Base-by-base conservation (phyloP, 345 rosid species). In the Populus davidiana region DNA sequence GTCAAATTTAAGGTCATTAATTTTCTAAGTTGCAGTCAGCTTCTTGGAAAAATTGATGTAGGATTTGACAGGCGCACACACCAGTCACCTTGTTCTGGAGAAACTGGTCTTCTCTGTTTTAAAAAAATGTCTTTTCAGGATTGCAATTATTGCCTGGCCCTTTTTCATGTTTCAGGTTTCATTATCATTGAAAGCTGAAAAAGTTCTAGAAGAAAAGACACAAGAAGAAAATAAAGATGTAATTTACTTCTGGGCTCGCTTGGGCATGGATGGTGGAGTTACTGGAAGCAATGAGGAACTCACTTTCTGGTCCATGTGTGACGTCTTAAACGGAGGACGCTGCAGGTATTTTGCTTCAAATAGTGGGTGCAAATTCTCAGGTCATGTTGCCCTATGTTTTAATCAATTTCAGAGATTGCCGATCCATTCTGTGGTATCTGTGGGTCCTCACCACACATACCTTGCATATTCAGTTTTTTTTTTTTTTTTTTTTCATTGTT, bases 291-390 rank as follows among this genome's bases (percentile, higher is more conserved):
- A 62, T 56, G 54, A 33, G 38, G 61, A 75, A n/a, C 80, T 79
- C 9, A 67, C 79, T 6, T 82, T 82, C 64, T 82, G 85, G 85
- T 78, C 85, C 43, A 75, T 82, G 77, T 82, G 85, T 67, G 85
- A 82, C 74, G 47, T 75, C 33, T 67, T 82, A 67, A 82, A 82
- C 78, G 85, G 76, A 71, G 82, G 82, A 35, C 79, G 21, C 56
- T 82, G 85, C 85, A 78, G 85, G 85, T 82, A 74, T 65, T 41
- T 70, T 56, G 17, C 31, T 29, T 79, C 61, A 17, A 50, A 31
- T 61, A 25, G 23, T 20, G 17, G 23, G 52, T 36, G 41, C 35
- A 35, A 52, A 3, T 50, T 18, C 1, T 13, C 69, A 49, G 36
- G 7, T 39, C 52, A 29, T 25, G 1, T 38, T 52, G 18, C 33